These are phyloP conservation scores for Termitomyces heimii DNA, from an alignment of 768 basidiomycete species.

Conservation along the genomic window DNA sequence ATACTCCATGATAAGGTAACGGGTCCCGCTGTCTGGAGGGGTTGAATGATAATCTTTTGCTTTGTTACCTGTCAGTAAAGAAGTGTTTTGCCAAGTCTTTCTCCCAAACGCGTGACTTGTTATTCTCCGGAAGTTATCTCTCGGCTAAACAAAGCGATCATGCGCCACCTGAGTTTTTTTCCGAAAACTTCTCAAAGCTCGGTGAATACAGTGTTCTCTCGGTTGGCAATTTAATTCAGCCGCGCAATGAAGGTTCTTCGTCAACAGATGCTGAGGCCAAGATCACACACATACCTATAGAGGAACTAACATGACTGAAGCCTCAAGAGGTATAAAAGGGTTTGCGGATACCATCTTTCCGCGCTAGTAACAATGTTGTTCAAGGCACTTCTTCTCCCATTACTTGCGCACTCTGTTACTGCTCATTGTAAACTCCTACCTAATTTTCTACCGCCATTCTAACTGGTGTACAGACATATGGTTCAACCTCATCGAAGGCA, in stretches of 20 bases:
- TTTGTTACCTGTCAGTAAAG: neutral
- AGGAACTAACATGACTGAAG: neutral
- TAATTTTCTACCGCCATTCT: neutral
- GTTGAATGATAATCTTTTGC: neutral
- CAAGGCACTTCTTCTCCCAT: neutral
- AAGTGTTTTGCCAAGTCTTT: neutral
- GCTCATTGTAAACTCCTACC: neutral
- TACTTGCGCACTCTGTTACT: neutral
- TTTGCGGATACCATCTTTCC: neutral
- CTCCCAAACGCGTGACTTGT: neutral
- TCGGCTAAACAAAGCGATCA: constrained; percentile 5
- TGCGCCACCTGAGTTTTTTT: neutral
- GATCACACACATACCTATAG: neutral
- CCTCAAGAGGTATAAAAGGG: neutral
- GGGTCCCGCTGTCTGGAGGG: constrained; percentile 14
- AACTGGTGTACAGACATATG: constrained; percentile 1
- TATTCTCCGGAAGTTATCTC: neutral
- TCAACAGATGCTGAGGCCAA: neutral
- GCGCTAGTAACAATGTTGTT: neutral
- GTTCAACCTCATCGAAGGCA: constrained; percentile 1
- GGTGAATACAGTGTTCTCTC: neutral
- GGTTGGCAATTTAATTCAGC: neutral
- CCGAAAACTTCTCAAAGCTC: neutral
- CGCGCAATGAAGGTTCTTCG: neutral
- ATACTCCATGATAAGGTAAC: constrained; percentile 6